Percentiles rank a stretch among this genome's conserved stretches.
Evolutionary conservation across 1,139 yeast species (phyloP).

Genomic region (Hyphopichia khmerensis): DNA sequence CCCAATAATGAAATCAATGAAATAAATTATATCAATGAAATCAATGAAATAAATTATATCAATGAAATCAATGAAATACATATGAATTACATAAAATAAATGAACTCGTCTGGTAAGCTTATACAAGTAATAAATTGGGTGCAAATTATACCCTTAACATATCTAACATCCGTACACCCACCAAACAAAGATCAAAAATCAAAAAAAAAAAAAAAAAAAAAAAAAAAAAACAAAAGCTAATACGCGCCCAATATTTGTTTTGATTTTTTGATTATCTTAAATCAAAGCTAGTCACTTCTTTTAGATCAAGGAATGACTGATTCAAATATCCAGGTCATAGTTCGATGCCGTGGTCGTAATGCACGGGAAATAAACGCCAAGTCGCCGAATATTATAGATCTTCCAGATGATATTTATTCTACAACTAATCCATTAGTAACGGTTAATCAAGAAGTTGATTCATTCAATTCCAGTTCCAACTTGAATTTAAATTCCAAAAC

Average conservation of each 20-base stretch:
- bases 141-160: too few relatives aligned
- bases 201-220: too few relatives aligned
- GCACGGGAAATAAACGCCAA: conserved; percentile 67
- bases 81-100: too few relatives aligned
- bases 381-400: conserved; percentile 70
- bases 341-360: conserved; percentile 84
- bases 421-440: conserved; percentile 35
- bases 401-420: conserved; percentile 50
- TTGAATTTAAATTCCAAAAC: conserved; percentile 36
- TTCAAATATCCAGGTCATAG: conserved; percentile 76
- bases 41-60: too few relatives aligned
- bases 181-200: too few relatives aligned
- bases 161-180: background rate
- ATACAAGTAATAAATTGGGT: too few relatives aligned
- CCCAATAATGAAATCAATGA: too few relatives aligned
- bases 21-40: too few relatives aligned
- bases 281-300: background rate
- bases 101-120: too few relatives aligned
- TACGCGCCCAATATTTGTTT: background rate
- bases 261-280: background rate
- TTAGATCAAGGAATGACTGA: background rate
- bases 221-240: too few relatives aligned
- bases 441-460: conserved; percentile 40
- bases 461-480: conserved; percentile 16
- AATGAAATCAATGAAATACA: too few relatives aligned